A percentile compares a stretch with the other conserved stretches of the same genome.
Evolutionary conservation across 2,329 filamentous ascomycete species (phyloP).

Genomic region (Bipolaris sorokiniana): DNA sequence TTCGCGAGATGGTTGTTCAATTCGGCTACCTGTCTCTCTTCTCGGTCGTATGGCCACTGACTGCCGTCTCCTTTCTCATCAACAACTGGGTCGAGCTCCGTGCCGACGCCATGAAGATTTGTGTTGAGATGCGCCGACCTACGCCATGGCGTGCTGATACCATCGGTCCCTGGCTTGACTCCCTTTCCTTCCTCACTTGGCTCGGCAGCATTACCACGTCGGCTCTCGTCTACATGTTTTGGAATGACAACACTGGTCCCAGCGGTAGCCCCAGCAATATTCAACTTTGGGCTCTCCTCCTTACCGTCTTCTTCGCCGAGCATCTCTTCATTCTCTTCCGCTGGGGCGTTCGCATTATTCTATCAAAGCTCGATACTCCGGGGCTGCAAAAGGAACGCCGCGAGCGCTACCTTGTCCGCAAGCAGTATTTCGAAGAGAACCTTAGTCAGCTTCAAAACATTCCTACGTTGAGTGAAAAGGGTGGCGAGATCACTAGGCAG

Average conservation of each 20-base stretch:
- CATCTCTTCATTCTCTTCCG: slow-evolving; percentile 86
- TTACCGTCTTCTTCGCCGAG: slow-evolving; percentile 84
- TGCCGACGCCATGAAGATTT: slow-evolving; percentile 93
- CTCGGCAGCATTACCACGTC: slow-evolving; percentile 86
- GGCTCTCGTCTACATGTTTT: slow-evolving; percentile 89
- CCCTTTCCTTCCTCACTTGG: slow-evolving; percentile 90
- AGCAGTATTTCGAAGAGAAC: slow-evolving; percentile 77
- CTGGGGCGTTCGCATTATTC: slow-evolving; percentile 71
- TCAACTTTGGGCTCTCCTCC: slow-evolving; percentile 78
- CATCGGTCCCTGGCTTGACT: slow-evolving; percentile 90
- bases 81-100: slow-evolving; percentile 98
- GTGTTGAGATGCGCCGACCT: slow-evolving; percentile 84
- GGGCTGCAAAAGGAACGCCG: slow-evolving; percentile 84
- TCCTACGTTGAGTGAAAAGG: slow-evolving; percentile 51
- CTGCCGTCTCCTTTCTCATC: slow-evolving; percentile 82
- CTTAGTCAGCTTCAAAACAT: slow-evolving; percentile 61
- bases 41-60: slow-evolving; percentile 93
- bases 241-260: slow-evolving; percentile 68
- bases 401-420: slow-evolving; percentile 80
- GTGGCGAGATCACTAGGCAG: slow-evolving; percentile 66
- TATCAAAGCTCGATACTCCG: slow-evolving; percentile 83
- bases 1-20: slow-evolving; percentile 69
- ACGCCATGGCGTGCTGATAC: slow-evolving; percentile 90
- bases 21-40: slow-evolving; percentile 90
- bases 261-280: slow-evolving; percentile 73